Evolutionary conservation across 1,284 basidiomycete species (phyloP), one percentile per base, ranked within the genome.

Genomic region (Irpex sp.): DNA sequence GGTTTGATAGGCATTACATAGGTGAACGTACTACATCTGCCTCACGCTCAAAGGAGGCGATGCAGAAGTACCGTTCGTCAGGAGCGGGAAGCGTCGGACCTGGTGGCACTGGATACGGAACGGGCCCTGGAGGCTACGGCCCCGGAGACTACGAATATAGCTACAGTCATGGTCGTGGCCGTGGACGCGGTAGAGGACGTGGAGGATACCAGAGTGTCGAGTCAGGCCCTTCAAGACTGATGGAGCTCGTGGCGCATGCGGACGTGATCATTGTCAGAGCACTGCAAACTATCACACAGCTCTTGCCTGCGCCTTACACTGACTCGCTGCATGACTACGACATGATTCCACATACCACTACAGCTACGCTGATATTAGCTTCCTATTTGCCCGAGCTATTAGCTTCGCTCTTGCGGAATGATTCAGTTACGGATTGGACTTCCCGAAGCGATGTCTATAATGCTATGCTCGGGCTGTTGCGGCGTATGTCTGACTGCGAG

Each of bases 391-490:
- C 83, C 4, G 78, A 79, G 34, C 67, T 82, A 5, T 75, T 85
- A n/a, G 79, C 72, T 5, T 70, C 66, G 40, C 76, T 85, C 9
- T 73, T 85, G 19, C 76, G 84, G 15, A 86, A 85, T 67, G 84
- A 86, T 69, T 83, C 82, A 0, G 78, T 85, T 9, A 79, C 75
- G 1, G 83, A 85, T 64, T 85, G 84, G 84, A 79, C 77, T 31
- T 66, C 75, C 2, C 78, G 83, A 21, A 78, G 74, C 61, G 76
- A 80, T 13, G 75, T 79, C 17, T 85, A 85, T 67, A 73, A 82
- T 61, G 78, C 80, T 4, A 80, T 82, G 78, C 71, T 85, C 4
- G 74, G 70, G 9, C 71, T 85, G 6, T 71, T 85, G 31, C 76
- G 79, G 40, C 75, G 79, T n/a, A 75, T 85, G 74, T 80, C 78